Conservation (phyloP, 495 filamentous ascomycete species). For the Staphylotrichum longicolle region DNA sequence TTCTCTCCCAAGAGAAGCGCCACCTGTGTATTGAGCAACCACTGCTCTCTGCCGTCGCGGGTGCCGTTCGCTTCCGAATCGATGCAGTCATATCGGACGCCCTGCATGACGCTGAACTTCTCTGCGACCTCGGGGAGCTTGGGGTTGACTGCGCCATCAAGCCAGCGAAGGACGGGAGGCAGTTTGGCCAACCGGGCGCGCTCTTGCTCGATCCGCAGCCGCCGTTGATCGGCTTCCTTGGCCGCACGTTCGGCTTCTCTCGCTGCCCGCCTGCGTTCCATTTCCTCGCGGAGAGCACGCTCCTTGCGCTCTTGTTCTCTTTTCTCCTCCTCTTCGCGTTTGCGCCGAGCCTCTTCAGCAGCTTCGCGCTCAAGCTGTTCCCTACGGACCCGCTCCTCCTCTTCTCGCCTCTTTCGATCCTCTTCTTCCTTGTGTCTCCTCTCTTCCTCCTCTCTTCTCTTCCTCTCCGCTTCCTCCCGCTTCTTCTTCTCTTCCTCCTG, state of each 20-base stretch:
- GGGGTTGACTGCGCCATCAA: slow-evolving; percentile 49
- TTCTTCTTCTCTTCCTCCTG: slow-evolving; percentile 36
- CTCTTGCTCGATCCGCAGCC: slow-evolving; percentile 47
- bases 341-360: slow-evolving; percentile 45
- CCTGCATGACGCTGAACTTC: slow-evolving; percentile 50
- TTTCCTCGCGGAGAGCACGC: slow-evolving; percentile 51
- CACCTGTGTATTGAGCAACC: slow-evolving; percentile 74
- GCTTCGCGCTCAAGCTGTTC: slow-evolving; percentile 44
- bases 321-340: slow-evolving; percentile 42
- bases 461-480: slow-evolving; percentile 50
- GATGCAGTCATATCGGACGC: slow-evolving; percentile 56
- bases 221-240: slow-evolving; percentile 54
- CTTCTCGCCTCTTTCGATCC: slow-evolving; percentile 36
- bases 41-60: slow-evolving; percentile 57
- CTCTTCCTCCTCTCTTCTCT: slow-evolving; percentile 36
- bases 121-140: slow-evolving; percentile 47
- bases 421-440: slow-evolving; percentile 38
- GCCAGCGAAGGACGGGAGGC: slow-evolving; percentile 53
- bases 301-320: slow-evolving; percentile 34
- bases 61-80: slow-evolving; percentile 46
- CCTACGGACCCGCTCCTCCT: slow-evolving; percentile 43
- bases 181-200: slow-evolving; percentile 49
- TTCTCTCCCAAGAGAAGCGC: slow-evolving; percentile 73
- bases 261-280: slow-evolving; percentile 53
- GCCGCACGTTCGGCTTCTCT: slow-evolving; percentile 56